Percentiles rank a stretch among this genome's conserved stretches.
These are phyloP conservation scores for Cymbopogon citratus DNA, from an alignment of 176 grass and related monocot species.

Conservation along the genomic window DNA sequence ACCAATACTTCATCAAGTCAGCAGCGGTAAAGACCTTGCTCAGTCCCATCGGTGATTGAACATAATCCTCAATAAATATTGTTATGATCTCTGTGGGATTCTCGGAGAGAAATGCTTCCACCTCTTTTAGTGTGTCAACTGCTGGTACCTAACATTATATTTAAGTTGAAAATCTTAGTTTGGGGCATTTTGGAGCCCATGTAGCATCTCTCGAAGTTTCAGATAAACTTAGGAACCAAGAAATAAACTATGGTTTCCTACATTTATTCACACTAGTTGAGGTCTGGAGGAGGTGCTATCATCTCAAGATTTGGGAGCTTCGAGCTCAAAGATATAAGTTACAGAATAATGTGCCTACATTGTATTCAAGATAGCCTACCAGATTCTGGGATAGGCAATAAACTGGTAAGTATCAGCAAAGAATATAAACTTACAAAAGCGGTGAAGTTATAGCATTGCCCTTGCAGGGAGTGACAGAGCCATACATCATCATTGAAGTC, in stretches of 20 bases:
- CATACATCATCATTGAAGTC: slow-evolving; percentile 83
- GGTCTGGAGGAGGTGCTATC: neutral
- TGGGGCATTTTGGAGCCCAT: neutral
- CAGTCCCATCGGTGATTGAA: slow-evolving; percentile 68
- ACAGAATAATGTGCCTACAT: neutral
- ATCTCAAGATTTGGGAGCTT: neutral
- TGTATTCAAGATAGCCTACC: neutral
- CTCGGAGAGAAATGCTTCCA: slow-evolving; percentile 77
- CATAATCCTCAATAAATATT: slow-evolving; percentile 96
- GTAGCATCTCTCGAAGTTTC: neutral
- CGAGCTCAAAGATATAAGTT: neutral
- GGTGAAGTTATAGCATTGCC: slow-evolving; percentile 95
- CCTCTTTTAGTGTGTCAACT: slow-evolving; percentile 85
- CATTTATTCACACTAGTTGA: neutral
- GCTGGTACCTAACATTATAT: slow-evolving; percentile 70
- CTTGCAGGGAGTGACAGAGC: slow-evolving; percentile 94
- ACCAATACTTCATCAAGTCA: slow-evolving; percentile 80
- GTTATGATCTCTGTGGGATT: slow-evolving; percentile 91
- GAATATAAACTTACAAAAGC: slow-evolving; percentile 70
- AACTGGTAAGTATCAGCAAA: neutral
- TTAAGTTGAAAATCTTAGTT: slow-evolving; percentile 36
- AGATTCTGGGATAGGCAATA: neutral
- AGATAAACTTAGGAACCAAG: neutral
- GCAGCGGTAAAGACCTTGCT: slow-evolving; percentile 74
- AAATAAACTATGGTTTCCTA: neutral